These are phyloP conservation scores for Hapsidospora chrysogenum DNA, from an alignment of 495 filamentous ascomycete species.

Conservation along the genomic window DNA sequence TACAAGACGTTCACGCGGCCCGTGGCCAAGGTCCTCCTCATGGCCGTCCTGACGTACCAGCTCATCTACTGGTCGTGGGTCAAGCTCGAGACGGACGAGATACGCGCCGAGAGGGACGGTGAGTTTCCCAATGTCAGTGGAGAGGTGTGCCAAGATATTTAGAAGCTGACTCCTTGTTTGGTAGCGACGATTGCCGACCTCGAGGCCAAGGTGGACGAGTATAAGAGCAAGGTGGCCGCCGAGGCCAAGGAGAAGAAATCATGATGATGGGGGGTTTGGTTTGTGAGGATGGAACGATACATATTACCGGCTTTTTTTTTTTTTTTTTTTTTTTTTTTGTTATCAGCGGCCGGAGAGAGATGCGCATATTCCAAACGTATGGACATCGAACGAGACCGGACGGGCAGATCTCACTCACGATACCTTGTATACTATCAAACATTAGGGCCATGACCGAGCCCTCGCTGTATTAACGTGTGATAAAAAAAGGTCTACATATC, in stretches of 20 bases:
- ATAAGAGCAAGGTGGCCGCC: not conserved
- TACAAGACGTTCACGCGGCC: slow-evolving; percentile 69
- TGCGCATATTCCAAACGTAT: no score
- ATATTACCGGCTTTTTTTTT: no score
- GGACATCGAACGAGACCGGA: no score
- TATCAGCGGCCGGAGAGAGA: no score
- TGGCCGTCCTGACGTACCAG: slow-evolving; percentile 82
- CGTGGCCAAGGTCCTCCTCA: slow-evolving; percentile 69
- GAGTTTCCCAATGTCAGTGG: slow-evolving; percentile 3
- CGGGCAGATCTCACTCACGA: no score
- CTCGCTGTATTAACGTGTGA: no score
- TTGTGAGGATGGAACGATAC: no score
- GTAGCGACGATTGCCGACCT: slow-evolving; percentile 15
- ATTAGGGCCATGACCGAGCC: no score
- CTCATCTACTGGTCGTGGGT: slow-evolving; percentile 68
- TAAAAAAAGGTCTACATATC: no score
- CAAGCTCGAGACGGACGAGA: slow-evolving; percentile 69
- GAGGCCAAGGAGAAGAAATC: not conserved
- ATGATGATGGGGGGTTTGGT: not conserved
- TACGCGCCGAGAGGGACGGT: slow-evolving; percentile 42
- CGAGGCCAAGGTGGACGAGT: slow-evolving; percentile 7
- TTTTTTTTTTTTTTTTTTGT: no score
- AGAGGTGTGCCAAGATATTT: not conserved
- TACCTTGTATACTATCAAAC: no score
- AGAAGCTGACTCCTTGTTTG: not conserved